Percentiles rank a stretch among this genome's conserved stretches.
Evolutionary conservation across 768 basidiomycete genomes (phyloP).

Genomic region (Boletus rufocinnamomeus): DNA sequence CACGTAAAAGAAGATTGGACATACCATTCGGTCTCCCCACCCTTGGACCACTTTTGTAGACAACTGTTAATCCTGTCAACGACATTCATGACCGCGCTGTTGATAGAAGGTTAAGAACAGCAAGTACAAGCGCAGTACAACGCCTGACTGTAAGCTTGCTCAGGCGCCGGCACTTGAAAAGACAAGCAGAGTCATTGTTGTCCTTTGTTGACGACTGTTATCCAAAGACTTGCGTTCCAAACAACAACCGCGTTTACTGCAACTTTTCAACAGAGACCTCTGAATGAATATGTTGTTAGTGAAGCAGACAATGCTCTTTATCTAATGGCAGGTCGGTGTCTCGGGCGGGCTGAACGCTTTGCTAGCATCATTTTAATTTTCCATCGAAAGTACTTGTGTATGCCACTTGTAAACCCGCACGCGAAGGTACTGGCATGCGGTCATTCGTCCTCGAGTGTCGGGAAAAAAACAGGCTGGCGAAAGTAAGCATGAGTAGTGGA

Average conservation of each 20-base stretch:
- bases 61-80: constrained; percentile 52
- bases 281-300: neutral
- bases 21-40: constrained; percentile 67
- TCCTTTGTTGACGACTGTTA: constrained; percentile 31
- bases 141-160: constrained; percentile 14
- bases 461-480: neutral
- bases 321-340: neutral
- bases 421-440: neutral
- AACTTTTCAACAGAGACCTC: no score
- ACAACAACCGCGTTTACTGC: neutral
- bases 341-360: neutral
- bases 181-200: constrained; percentile 30
- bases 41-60: constrained; percentile 55
- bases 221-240: constrained; percentile 24
- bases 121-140: constrained; percentile 21
- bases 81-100: constrained; percentile 54
- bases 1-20: constrained; percentile 25
- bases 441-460: neutral
- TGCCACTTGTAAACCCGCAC: neutral
- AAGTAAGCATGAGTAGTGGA: neutral
- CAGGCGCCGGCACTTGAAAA: constrained; percentile 22
- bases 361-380: neutral
- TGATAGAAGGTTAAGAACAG: constrained; percentile 6
- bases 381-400: neutral
- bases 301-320: neutral